phyloP scores from a whole-genome alignment of 2,329 filamentous ascomycete genomes.

The Fusarium decemcellulare region DNA sequence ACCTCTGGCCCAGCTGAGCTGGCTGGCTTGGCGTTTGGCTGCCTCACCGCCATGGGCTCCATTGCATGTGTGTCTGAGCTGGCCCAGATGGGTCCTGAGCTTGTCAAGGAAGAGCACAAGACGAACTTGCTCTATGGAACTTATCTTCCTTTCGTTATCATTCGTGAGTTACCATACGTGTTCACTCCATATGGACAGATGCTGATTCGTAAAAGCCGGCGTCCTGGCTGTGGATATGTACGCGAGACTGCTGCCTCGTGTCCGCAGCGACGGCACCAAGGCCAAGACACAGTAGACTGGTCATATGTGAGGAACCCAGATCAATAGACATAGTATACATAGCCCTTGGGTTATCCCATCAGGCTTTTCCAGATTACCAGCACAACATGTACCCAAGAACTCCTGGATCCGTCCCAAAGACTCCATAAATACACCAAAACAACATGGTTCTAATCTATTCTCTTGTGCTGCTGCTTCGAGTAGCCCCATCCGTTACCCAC shows the following conservation, averaged over 20 bases:
- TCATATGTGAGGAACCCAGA: neutral
- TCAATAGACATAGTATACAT: constrained; percentile 26
- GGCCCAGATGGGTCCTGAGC: constrained; percentile 61
- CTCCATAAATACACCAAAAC: constrained; percentile 42
- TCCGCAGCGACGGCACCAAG: constrained; percentile 49
- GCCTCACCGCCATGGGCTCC: constrained; percentile 67
- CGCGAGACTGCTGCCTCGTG: constrained; percentile 61
- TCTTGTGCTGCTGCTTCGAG: constrained; percentile 59
- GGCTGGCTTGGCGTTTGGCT: constrained; percentile 64
- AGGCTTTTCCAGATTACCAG: constrained; percentile 30
- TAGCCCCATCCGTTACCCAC: constrained; percentile 73
- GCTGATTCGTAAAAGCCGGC: constrained; percentile 56
- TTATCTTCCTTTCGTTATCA: constrained; percentile 65
- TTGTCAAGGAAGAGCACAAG: constrained; percentile 62
- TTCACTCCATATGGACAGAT: neutral
- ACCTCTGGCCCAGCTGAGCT: constrained; percentile 62
- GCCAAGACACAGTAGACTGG: constrained; percentile 55
- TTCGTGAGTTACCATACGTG: constrained; percentile 61
- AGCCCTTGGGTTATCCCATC: constrained; percentile 15
- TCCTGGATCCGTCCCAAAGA: constrained; percentile 29
- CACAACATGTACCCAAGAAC: constrained; percentile 27
- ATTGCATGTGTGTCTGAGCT: constrained; percentile 66
- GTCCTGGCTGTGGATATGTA: constrained; percentile 70
- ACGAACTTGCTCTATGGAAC: constrained; percentile 61
- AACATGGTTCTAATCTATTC: constrained; percentile 57